Evolutionary conservation across 2,329 filamentous ascomycete species (phyloP).

Genomic region (Aspergillus felis): DNA sequence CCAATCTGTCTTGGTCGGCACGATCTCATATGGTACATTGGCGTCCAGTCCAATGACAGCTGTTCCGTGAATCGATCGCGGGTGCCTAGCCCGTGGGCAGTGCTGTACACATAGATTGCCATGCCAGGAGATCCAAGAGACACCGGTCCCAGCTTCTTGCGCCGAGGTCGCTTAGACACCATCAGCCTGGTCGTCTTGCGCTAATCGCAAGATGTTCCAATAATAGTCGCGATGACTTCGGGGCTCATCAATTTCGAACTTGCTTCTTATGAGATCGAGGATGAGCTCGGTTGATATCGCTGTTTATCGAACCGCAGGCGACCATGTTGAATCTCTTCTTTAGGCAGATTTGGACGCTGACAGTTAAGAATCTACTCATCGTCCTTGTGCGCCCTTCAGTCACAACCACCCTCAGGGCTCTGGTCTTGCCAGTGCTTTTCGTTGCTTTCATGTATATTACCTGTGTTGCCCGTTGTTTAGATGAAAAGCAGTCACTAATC

Average conservation of each 20-base stretch:
- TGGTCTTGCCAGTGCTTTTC: slow-evolving; percentile 55
- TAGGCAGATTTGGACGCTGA: slow-evolving; percentile 54
- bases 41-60: neutral
- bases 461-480: slow-evolving; percentile 8
- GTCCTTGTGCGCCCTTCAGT: slow-evolving; percentile 52
- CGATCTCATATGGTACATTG: neutral
- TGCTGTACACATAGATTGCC: neutral
- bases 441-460: slow-evolving; percentile 39
- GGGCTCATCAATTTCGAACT: neutral
- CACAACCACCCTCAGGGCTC: slow-evolving; percentile 52
- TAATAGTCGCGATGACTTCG: neutral
- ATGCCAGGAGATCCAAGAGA: neutral
- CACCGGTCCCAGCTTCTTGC: neutral
- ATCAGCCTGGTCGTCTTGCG: neutral
- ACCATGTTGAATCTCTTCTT: slow-evolving; percentile 35
- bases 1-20: neutral
- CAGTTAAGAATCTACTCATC: slow-evolving; percentile 55
- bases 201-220: neutral
- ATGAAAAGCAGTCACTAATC: neutral
- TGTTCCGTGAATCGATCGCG: neutral
- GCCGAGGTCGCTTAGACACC: neutral
- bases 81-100: neutral
- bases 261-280: neutral
- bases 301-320: neutral
- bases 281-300: neutral